Conservation (phyloP, 2,329 filamentous ascomycete species). For the Onygenales sp. region DNA sequence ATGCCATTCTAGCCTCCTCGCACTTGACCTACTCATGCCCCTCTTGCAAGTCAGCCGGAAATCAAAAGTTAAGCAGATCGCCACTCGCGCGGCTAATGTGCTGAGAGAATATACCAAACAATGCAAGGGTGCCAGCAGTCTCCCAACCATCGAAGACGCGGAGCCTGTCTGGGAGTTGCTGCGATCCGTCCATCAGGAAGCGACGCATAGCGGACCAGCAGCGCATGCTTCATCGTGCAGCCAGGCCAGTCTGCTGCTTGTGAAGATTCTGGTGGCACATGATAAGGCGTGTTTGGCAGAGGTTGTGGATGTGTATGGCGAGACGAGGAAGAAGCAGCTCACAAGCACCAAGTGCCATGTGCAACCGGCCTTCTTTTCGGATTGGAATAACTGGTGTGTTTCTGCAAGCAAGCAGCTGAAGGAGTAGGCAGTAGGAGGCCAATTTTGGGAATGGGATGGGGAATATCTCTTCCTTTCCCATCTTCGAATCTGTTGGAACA, state of each 20-base stretch:
- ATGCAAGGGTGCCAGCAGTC: conserved; percentile 39
- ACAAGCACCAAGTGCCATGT: conserved; percentile 48
- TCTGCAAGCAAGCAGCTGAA: conserved; percentile 34
- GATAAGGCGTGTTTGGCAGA: conserved; percentile 44
- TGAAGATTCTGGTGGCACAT: conserved; percentile 33
- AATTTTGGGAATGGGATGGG: neutral
- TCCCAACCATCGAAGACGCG: conserved; percentile 33
- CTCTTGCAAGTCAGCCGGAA: conserved; percentile 66
- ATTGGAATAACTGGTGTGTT: conserved; percentile 65
- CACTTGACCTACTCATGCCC: conserved; percentile 63
- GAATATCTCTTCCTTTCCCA: no score
- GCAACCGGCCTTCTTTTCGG: conserved; percentile 57
- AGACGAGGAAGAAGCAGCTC: conserved; percentile 52
- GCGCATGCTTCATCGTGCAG: conserved; percentile 68
- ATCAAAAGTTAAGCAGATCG: conserved; percentile 67
- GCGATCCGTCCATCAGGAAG: conserved; percentile 57
- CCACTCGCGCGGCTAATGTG: conserved; percentile 62
- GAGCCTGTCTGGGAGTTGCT: conserved; percentile 50
- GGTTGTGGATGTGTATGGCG: conserved; percentile 55
- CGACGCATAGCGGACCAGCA: conserved; percentile 47
- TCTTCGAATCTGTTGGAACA: no score
- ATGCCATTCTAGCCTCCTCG: conserved; percentile 58
- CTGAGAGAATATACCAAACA: conserved; percentile 63
- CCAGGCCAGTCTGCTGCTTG: conserved; percentile 38
- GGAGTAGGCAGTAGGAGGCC: conserved; percentile 13